A percentile compares a stretch with the other conserved stretches of the same genome.
Evolutionary conservation across 345 rosid species (phyloP).

Genomic region (Sonneratia caseolaris): DNA sequence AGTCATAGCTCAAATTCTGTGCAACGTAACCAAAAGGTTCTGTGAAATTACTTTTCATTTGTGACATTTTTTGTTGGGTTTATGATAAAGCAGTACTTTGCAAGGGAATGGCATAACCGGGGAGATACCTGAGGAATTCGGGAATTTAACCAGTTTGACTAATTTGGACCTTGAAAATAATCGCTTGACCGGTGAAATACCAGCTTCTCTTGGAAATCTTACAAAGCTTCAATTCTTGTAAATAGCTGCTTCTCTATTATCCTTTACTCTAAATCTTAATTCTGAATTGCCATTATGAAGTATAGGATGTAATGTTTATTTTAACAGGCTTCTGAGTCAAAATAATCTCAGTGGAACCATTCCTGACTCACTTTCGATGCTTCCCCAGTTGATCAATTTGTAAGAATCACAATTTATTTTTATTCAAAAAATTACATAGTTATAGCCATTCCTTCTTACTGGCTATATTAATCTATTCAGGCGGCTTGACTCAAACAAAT

Average conservation of each 20-base stretch:
- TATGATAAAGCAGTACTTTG: constrained; percentile 47
- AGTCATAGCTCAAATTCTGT: not conserved
- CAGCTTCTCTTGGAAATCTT: constrained; percentile 72
- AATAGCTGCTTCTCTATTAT: constrained; percentile 23
- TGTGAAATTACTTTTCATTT: not conserved
- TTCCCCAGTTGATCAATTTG: constrained; percentile 64
- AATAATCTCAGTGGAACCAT: constrained; percentile 73
- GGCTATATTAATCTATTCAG: constrained; percentile 24
- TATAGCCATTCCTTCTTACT: not conserved
- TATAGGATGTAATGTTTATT: constrained; percentile 9
- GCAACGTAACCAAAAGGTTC: not conserved
- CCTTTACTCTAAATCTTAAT: constrained; percentile 9
- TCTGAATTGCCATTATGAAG: not conserved
- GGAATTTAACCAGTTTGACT: constrained; percentile 70
- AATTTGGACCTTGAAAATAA: constrained; percentile 87
- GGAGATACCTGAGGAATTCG: constrained; percentile 75
- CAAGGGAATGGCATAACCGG: constrained; percentile 88
- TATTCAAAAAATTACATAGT: not conserved
- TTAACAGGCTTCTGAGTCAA: constrained; percentile 68
- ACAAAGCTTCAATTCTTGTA: constrained; percentile 87
- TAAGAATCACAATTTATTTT: constrained; percentile 22
- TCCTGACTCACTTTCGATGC: constrained; percentile 57
- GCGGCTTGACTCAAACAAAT: constrained; percentile 62
- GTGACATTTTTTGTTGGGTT: not conserved
- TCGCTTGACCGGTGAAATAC: constrained; percentile 68